Conservation (phyloP, 805 yeast genomes). For the Yamadazyma nakazawae region DNA sequence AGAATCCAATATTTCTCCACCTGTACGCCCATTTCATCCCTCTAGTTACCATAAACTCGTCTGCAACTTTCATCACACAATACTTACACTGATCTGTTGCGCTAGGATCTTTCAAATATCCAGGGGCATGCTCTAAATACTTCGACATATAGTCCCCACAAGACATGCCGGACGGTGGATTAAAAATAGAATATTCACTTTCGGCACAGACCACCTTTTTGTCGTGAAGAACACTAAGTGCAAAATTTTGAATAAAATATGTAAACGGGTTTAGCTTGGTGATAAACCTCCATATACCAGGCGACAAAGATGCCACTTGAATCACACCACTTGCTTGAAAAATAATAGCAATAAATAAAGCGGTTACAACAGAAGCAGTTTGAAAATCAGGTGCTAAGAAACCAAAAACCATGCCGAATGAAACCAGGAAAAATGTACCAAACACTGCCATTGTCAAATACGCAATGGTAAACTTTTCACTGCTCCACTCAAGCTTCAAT, state of each 20-base stretch:
- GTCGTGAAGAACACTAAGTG: slow-evolving; percentile 26
- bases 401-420: slow-evolving; percentile 34
- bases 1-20: slow-evolving; percentile 68
- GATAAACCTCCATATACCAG: slow-evolving; percentile 63
- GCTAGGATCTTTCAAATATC: slow-evolving; percentile 40
- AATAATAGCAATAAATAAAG: slow-evolving; percentile 28
- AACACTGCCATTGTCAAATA: slow-evolving; percentile 20
- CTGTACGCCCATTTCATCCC: slow-evolving; percentile 39
- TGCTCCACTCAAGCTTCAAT: slow-evolving; percentile 48
- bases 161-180: slow-evolving; percentile 24
- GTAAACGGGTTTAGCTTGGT: slow-evolving; percentile 69
- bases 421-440: slow-evolving; percentile 23
- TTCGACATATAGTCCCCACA: slow-evolving; percentile 28
- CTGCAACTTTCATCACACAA: slow-evolving; percentile 58
- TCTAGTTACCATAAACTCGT: slow-evolving; percentile 48
- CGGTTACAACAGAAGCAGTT: slow-evolving; percentile 32
- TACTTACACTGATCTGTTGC: slow-evolving; percentile 53
- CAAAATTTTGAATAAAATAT: slow-evolving; percentile 58
- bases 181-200: slow-evolving; percentile 20
- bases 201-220: slow-evolving; percentile 35
- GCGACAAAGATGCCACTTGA: slow-evolving; percentile 27
- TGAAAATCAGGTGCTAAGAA: slow-evolving; percentile 22
- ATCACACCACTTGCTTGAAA: slow-evolving; percentile 35
- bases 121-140: slow-evolving; percentile 33
- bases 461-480: slow-evolving; percentile 39